A percentile compares a stretch with the other conserved stretches of the same genome.
phyloP scores from a whole-genome alignment of 345 rosid genomes.

The Eutrema yunnanense region DNA sequence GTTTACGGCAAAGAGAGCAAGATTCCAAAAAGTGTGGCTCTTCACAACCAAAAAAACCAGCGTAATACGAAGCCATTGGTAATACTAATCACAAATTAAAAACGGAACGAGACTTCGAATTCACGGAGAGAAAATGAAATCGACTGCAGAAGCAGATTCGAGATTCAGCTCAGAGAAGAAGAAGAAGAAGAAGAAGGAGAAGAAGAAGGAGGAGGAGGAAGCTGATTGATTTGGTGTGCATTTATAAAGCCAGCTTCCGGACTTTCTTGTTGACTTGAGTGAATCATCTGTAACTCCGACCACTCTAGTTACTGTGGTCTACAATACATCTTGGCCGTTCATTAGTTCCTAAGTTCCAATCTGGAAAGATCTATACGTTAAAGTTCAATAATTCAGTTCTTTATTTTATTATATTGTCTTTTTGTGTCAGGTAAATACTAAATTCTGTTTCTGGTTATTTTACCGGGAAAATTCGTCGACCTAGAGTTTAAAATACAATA shows the following conservation, averaged over 20 bases:
- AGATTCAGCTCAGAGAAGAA: not conserved
- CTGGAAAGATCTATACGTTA: constrained; percentile 17
- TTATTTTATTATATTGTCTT: not conserved
- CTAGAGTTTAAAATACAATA: constrained; percentile 8
- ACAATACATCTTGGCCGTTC: constrained; percentile 5
- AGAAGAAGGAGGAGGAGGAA: constrained; percentile 9
- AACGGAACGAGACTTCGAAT: not conserved
- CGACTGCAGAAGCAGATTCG: not conserved
- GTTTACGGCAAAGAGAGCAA: constrained; percentile 68
- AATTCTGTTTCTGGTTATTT: not conserved
- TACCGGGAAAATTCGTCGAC: not conserved
- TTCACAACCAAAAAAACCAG: constrained; percentile 8
- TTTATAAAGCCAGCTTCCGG: constrained; percentile 18
- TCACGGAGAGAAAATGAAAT: not conserved
- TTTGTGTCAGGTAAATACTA: not conserved
- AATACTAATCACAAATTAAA: not conserved
- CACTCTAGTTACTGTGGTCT: not conserved
- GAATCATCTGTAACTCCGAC: not conserved
- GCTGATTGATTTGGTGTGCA: not conserved
- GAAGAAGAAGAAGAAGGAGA: not conserved
- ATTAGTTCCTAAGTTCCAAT: not conserved
- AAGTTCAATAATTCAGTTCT: constrained; percentile 21
- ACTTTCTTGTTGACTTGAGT: constrained; percentile 24
- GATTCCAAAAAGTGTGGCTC: constrained; percentile 71
- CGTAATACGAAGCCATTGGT: constrained; percentile 29